Conservation (phyloP, 768 basidiomycete genomes). For the Galerina sulciceps region DNA sequence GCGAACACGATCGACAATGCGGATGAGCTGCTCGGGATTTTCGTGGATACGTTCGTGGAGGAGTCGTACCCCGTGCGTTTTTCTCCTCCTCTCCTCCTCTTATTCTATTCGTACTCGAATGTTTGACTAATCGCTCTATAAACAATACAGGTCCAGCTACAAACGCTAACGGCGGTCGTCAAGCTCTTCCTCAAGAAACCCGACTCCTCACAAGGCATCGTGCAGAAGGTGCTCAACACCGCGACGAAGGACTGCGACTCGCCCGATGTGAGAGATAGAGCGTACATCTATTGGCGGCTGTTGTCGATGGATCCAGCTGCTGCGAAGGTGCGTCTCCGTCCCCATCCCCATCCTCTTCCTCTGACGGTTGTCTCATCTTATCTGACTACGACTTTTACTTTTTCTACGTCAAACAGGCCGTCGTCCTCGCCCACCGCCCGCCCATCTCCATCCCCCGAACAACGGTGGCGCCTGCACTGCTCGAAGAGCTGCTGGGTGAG, state of each 20-base stretch:
- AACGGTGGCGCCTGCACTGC: constrained; percentile 81
- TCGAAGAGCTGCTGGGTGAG: constrained; percentile 92
- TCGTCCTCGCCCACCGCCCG: constrained; percentile 90
- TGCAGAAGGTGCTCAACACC: constrained; percentile 89
- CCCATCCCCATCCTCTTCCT: neutral
- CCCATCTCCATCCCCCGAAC: constrained; percentile 93
- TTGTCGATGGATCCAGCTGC: constrained; percentile 94
- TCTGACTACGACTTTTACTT: neutral
- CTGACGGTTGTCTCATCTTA: neutral
- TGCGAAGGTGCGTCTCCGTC: constrained; percentile 76
- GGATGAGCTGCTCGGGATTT: constrained; percentile 86
- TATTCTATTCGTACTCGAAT: neutral
- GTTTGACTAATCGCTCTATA: neutral
- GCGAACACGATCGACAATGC: constrained; percentile 98
- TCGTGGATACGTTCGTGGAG: constrained; percentile 92
- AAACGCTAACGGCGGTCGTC: constrained; percentile 92
- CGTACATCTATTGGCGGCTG: constrained; percentile 98
- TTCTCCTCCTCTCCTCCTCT: neutral
- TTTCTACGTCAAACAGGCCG: constrained; percentile 47
- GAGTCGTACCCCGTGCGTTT: constrained; percentile 84
- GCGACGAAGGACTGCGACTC: constrained; percentile 98
- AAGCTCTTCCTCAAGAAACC: constrained; percentile 97
- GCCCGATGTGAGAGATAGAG: constrained; percentile 94
- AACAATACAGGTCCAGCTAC: constrained; percentile 61
- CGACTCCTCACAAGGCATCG: constrained; percentile 88